Evolutionary conservation across 2,329 filamentous ascomycete genomes (phyloP), one percentile per base, ranked within the genome.

Genomic region (Colletotrichum somersetense): DNA sequence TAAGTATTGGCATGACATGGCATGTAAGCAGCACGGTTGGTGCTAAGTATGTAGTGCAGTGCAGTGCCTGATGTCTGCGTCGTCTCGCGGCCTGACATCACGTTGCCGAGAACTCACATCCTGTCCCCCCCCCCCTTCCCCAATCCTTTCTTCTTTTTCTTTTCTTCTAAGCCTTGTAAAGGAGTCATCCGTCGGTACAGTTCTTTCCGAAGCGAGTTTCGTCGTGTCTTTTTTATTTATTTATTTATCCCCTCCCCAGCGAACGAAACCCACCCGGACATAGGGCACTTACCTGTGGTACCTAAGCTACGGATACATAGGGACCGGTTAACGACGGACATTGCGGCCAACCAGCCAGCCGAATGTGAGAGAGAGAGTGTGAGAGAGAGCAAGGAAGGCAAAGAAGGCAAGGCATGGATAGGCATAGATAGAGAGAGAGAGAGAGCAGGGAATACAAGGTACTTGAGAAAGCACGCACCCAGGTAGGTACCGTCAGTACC

Each of bases 281-380:
- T 18, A 23, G 18, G 7, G 30, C 4, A 30, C 30, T 3, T 7
- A 18, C 16, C 40, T 16, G 5, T 18, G 14, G 14, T 6, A 18
- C 4, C 33, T 62, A n/a, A 11, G n/a, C 1, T 30, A 30, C 30
- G 30, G 3, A 30, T 30, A 30, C 30, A 30, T 30, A 18, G 16
- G n/a, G 16, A 35, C 46, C 52, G 61, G 52, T 53, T 62, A 35
- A 48, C n/a, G 33, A 62, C 46, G n/a, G 46, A 30, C 33, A 40
- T 26, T 6, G 26, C 38, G 33, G 8, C 33, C 2, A 20, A 14
- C 35, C 35, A 33, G 23, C 20, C 14, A 10, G 33, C 18, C 10
- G 11, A 40, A 12, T 1, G 58, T 23, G 18, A 2, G 35, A 11
- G 38, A 11, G 44, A 11, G 30, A 56, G 53, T 23, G 33, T 38